phyloP scores from a whole-genome alignment of 2,329 filamentous ascomycete genomes.

The Sclerotinia spermophila region DNA sequence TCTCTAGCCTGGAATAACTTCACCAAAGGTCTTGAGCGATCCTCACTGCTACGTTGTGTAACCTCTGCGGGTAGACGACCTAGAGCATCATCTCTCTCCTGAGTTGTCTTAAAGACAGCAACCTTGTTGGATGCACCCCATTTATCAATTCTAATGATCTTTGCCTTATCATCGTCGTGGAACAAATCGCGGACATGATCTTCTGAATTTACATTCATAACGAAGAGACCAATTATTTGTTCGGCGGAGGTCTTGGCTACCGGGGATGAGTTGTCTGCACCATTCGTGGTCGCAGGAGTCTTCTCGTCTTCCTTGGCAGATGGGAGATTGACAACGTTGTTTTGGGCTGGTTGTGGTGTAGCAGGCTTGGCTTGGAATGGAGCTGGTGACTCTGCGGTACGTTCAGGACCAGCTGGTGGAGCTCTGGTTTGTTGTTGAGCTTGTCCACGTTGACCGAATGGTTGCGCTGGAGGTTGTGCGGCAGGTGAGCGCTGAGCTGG shows the following conservation, averaged over 20 bases:
- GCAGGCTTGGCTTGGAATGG: constrained; percentile 43
- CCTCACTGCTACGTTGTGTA: constrained; percentile 66
- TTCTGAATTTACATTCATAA: constrained; percentile 79
- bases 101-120: constrained; percentile 73
- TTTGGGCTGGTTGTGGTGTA: constrained; percentile 43
- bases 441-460: constrained; percentile 32
- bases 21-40: constrained; percentile 74
- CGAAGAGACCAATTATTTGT: constrained; percentile 79
- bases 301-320: constrained; percentile 56
- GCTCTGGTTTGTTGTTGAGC: constrained; percentile 35
- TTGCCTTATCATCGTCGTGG: constrained; percentile 74
- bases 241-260: constrained; percentile 59
- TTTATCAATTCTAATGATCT: constrained; percentile 76
- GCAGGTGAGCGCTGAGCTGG: constrained; percentile 33
- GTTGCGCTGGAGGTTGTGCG: constrained; percentile 29
- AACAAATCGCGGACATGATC: constrained; percentile 82
- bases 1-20: constrained; percentile 76
- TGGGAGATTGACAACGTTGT: constrained; percentile 36
- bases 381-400: constrained; percentile 35
- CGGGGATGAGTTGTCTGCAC: constrained; percentile 51
- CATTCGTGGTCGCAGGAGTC: constrained; percentile 42
- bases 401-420: constrained; percentile 32
- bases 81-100: constrained; percentile 79
- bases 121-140: constrained; percentile 78
- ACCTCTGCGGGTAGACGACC: constrained; percentile 70